A percentile compares a stretch with the other conserved stretches of the same genome.
phyloP scores from a whole-genome alignment of 768 basidiomycete species.

The Pleurotus sapidus region DNA sequence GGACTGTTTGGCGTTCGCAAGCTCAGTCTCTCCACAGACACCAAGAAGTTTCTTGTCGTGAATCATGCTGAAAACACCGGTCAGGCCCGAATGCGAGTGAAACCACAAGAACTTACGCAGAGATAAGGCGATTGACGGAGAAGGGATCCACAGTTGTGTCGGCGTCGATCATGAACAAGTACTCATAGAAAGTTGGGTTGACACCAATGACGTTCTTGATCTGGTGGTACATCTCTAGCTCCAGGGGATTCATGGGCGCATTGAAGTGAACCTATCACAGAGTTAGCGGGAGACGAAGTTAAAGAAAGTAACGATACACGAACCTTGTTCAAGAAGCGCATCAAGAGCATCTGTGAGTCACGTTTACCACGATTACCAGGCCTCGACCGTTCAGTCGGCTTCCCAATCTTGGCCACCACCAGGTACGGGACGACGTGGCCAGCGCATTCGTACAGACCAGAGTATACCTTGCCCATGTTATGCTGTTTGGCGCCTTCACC shows the following conservation, averaged over 20 bases:
- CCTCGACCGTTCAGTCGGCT: conserved; percentile 87
- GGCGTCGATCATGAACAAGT: conserved; percentile 89
- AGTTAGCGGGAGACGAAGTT: conserved; percentile 5
- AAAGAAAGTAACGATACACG: conserved; percentile 12
- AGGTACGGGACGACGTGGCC: conserved; percentile 97
- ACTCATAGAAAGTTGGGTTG: conserved; percentile 98
- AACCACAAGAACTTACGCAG: conserved; percentile 62
- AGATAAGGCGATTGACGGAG: conserved; percentile 87
- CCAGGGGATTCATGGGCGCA: conserved; percentile 92
- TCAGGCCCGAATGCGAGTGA: conserved; percentile 2
- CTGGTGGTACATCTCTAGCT: conserved; percentile 98
- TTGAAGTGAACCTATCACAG: conserved; percentile 86
- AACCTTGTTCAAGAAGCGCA: conserved; percentile 98
- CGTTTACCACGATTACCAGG: conserved; percentile 99
- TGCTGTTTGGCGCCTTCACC: conserved; percentile 96
- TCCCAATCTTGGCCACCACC: conserved; percentile 91
- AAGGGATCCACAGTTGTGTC: conserved; percentile 91
- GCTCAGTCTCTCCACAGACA: conserved; percentile 91
- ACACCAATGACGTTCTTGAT: conserved; percentile 99
- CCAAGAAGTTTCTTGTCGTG: conserved; percentile 94
- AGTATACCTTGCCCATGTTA: conserved; percentile 98
- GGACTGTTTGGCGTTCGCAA: conserved; percentile 93
- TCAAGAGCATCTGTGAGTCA: conserved; percentile 93
- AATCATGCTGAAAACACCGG: conserved; percentile 69
- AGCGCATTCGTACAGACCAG: conserved; percentile 88